Conservation (phyloP, 306 rosid species). For the Inga laurina region DNA sequence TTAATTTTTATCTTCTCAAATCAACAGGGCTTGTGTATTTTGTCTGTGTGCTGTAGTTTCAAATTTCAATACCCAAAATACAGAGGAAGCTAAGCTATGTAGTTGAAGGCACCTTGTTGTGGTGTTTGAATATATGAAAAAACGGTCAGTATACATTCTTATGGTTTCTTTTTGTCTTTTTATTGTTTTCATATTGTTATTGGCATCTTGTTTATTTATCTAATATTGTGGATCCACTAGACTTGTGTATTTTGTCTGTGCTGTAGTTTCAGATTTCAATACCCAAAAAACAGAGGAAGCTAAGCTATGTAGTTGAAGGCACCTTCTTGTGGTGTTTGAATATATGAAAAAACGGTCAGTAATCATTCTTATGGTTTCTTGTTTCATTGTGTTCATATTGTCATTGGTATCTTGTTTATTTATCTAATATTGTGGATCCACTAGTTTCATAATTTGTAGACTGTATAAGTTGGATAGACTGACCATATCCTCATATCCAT, state of each 20-base stretch:
- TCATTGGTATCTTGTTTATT: not conserved
- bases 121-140: not conserved
- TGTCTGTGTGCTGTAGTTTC: no score
- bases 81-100: no score
- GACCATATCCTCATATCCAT: not conserved
- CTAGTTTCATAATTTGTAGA: not conserved
- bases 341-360: not conserved
- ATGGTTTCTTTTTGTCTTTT: not conserved
- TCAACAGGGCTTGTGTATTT: no score
- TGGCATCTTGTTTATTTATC: not conserved
- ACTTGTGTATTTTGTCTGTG: no score
- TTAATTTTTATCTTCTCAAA: no score
- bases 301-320: not conserved
- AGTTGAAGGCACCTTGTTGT: not conserved
- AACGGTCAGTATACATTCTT: not conserved
- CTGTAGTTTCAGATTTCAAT: no score
- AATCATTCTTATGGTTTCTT: not conserved
- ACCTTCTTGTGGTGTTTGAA: not conserved
- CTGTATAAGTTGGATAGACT: not conserved
- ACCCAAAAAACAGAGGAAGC: no score
- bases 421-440: not conserved
- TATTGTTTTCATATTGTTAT: not conserved
- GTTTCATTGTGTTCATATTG: not conserved
- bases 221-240: not conserved
- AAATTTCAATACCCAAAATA: no score